Base-by-base conservation (phyloP, 1,284 basidiomycete genomes). In the Pseudozyma thailandica region DNA sequence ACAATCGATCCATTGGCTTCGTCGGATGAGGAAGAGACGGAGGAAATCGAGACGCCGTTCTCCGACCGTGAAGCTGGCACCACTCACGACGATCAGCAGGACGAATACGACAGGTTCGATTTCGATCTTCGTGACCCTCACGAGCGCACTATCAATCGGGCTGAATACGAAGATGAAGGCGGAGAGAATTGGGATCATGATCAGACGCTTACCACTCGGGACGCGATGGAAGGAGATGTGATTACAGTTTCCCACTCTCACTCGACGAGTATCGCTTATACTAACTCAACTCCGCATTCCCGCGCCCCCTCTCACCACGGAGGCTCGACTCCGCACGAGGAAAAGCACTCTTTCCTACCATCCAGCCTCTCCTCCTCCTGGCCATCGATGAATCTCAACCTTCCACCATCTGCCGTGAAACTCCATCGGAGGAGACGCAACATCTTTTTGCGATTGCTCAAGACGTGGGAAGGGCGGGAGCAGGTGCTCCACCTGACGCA, bases 381-480 rank as follows among this genome's bases (percentile, higher is more conserved):
- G 66, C 60, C 60, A 20, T 33, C 52, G n/a, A n/a, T n/a, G n/a
- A n/a, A n/a, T 0, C 53, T 68, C 18, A 23, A 54, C 5, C 66
- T 70, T 1, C 66, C 60, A 2, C 60, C 60, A 0, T 51, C 54
- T 2, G 66, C 66, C 6, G 49, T 56, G 4, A 63, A 64, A 18
- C 46, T 70, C 4, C 66, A 70, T 7, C 55, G 55, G 15, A 39
- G 45, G 3, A 26, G 66, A 16, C 60, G 66, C 28, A 51, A 41
- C 38, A 38, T 58, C n/a, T 37, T 69, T n/a, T 33, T 71, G 2
- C 46, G 49, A 6, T 39, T 72, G 20, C 63, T 72, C 35, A 72
- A 72, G 38, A 62, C 63, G 1, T 66, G 63, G 55, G 59, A 72
- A 23, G 70, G 70, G 2, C 50, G 70, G 0, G 70, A 72, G 20